Conservation (phyloP, 345 rosid genomes). For the Sonneratia caseolaris region DNA sequence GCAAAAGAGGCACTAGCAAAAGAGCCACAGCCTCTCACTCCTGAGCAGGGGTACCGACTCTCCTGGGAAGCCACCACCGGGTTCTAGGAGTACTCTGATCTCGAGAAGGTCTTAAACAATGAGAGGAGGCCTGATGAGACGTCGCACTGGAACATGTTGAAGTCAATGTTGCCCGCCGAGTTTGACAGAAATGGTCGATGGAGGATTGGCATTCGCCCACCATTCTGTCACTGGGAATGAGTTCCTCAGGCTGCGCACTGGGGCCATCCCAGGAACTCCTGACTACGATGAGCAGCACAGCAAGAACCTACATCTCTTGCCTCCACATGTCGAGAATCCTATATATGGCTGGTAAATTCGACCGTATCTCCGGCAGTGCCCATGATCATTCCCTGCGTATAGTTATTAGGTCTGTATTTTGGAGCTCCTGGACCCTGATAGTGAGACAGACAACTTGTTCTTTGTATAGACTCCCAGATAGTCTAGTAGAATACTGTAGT, state of each 20-base stretch:
- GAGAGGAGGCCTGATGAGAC: constrained; percentile 9
- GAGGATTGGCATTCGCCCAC: constrained; percentile 84
- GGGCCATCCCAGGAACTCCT: constrained; percentile 77
- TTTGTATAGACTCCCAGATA: neutral
- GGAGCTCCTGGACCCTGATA: constrained; percentile 1
- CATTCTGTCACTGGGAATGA: constrained; percentile 81
- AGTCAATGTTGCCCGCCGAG: constrained; percentile 54
- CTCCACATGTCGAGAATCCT: constrained; percentile 77
- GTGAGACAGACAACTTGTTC: neutral
- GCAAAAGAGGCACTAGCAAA: constrained; percentile 75
- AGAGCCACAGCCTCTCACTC: constrained; percentile 82
- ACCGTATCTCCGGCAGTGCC: too few relatives aligned
- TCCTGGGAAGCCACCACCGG: constrained; percentile 99
- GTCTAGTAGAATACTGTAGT: neutral
- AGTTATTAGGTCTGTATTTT: constrained; percentile 11
- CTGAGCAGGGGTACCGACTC: constrained; percentile 65
- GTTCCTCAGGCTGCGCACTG: constrained; percentile 68
- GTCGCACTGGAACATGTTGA: constrained; percentile 20
- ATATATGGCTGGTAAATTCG: constrained; percentile 55
- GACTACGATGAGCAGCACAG: constrained; percentile 77
- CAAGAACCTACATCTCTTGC: constrained; percentile 74
- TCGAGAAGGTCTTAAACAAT: constrained; percentile 42
- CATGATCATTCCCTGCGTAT: neutral
- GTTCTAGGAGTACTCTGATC: constrained; percentile 76
- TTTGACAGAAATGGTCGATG: constrained; percentile 54